These are phyloP conservation scores for Sporothrix phasma DNA, from an alignment of 2,329 filamentous ascomycete genomes.

Conservation along the genomic window DNA sequence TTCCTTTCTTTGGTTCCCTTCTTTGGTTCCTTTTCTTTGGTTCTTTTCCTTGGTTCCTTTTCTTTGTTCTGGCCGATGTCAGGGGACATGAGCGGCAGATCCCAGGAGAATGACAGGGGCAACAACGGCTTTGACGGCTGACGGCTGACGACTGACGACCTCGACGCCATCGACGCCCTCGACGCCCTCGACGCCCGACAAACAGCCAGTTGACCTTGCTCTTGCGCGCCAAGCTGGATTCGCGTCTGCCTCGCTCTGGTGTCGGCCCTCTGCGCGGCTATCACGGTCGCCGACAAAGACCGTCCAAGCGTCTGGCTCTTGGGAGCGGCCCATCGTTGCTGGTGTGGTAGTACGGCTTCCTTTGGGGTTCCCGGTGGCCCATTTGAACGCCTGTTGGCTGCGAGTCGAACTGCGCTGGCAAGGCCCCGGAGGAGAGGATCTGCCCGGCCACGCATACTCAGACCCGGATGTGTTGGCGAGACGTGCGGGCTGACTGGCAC, in stretches of 20 bases:
- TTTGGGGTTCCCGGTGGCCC: neutral
- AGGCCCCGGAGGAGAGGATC: no score
- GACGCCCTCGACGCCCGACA: neutral
- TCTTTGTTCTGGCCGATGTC: neutral
- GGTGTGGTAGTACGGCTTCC: neutral
- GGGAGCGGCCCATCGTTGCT: neutral
- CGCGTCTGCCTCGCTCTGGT: neutral
- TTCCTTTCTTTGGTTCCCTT: no score
- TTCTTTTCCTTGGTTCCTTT: neutral
- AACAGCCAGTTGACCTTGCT: neutral
- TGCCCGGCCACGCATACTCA: no score
- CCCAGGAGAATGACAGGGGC: neutral
- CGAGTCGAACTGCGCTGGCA: no score
- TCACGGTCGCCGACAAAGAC: neutral
- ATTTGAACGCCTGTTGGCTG: no score
- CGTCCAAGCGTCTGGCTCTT: neutral
- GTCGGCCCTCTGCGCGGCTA: neutral
- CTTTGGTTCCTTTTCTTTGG: no score
- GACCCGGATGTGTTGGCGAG: no score
- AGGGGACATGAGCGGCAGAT: neutral
- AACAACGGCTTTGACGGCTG: no score
- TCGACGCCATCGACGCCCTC: neutral
- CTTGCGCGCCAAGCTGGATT: neutral
- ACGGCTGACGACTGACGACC: no score
- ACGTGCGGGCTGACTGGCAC: neutral